phyloP scores from a whole-genome alignment of 2,329 filamentous ascomycete species.

The Saccharata proteae region DNA sequence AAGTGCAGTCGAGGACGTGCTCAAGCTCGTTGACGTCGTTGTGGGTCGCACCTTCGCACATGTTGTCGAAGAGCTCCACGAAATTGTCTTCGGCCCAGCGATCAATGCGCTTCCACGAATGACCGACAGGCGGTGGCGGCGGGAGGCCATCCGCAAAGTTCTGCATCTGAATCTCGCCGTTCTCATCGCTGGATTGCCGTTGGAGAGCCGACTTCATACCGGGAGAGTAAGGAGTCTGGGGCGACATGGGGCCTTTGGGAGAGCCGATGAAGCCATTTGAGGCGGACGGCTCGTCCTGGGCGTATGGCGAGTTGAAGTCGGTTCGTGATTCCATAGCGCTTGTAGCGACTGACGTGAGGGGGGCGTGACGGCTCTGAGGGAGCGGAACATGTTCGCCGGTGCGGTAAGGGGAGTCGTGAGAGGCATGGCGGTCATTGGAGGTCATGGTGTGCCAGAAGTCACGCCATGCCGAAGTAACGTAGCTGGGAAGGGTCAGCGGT shows the following conservation, averaged over 20 bases:
- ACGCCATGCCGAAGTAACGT: conserved; percentile 52
- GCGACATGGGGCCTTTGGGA: conserved; percentile 43
- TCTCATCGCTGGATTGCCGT: conserved; percentile 48
- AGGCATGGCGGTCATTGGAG: conserved; percentile 72
- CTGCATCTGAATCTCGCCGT: conserved; percentile 91
- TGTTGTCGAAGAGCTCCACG: conserved; percentile 82
- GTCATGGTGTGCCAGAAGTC: conserved; percentile 87
- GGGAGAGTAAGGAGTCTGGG: conserved; percentile 70
- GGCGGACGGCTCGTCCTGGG: conserved; percentile 52
- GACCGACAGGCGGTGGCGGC: conserved; percentile 72
- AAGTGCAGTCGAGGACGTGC: conserved; percentile 85
- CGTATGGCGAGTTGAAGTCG: conserved; percentile 69
- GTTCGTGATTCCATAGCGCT: conserved; percentile 74
- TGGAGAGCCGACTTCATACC: conserved; percentile 73
- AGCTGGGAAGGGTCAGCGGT: conserved; percentile 18
- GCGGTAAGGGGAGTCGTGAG: conserved; percentile 84
- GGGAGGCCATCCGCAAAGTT: conserved; percentile 85
- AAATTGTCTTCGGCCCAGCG: conserved; percentile 91
- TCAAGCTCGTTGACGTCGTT: conserved; percentile 97
- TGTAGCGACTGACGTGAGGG: conserved; percentile 78
- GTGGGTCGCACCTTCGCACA: conserved; percentile 80
- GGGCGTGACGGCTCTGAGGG: conserved; percentile 66
- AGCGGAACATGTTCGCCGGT: conserved; percentile 84
- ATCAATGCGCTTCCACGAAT: conserved; percentile 93
- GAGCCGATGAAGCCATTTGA: conserved; percentile 49